Conservation (phyloP, 2,329 filamentous ascomycete genomes). For the Emmonsiellopsis sp. region DNA sequence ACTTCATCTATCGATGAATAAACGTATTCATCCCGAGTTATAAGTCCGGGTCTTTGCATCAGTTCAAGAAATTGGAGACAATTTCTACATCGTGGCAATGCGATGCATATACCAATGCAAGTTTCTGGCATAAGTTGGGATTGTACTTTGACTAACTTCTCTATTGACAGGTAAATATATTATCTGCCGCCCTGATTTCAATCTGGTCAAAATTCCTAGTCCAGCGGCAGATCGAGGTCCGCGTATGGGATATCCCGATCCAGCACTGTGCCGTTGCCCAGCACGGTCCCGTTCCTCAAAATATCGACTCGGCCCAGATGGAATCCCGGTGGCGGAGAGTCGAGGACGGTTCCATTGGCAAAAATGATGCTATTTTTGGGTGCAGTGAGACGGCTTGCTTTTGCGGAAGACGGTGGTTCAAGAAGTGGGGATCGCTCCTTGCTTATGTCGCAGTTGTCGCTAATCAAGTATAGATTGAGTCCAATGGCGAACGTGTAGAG, state of each 20-base stretch:
- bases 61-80: no score
- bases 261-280: neutral
- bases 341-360: neutral
- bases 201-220: no score
- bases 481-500: neutral
- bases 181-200: neutral
- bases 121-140: no score
- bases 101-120: no score
- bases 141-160: neutral
- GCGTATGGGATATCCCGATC: neutral
- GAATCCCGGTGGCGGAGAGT: neutral
- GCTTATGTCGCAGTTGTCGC: neutral
- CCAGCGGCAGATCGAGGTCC: neutral
- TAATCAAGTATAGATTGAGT: neutral
- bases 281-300: neutral
- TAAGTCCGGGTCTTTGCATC: no score
- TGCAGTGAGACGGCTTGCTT: neutral
- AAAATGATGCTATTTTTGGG: neutral
- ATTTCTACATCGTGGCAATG: no score
- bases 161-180: neutral
- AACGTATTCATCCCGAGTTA: no score
- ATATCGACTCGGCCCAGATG: neutral
- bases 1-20: no score
- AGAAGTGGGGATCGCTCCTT: neutral
- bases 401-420: neutral